Evolutionary conservation across 73 alveolate genomes (phyloP), one percentile per base, ranked within the genome.

Genomic region (Paramecium caudatum): DNA sequence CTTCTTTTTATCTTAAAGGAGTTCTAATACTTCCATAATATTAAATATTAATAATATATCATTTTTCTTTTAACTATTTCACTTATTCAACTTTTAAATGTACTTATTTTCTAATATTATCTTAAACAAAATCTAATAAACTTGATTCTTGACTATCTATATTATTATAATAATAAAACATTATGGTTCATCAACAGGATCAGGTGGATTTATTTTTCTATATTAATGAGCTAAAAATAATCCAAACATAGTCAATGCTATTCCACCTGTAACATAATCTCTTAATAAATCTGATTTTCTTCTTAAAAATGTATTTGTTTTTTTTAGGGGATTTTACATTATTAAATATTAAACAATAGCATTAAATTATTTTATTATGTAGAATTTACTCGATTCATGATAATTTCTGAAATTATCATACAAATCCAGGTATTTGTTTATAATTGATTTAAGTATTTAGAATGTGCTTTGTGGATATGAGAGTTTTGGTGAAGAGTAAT

Each of bases 111-210:
- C 78, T 50, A 2, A 50, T 21, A 1, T 10, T 50, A 9, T 50
- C 78, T 50, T 50, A 10, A 3, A 50, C 3, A 21, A 50, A 50
- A 50, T 50, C 78, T 3, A 50, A 3, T 16, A 50, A 1, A 12
- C 34, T 3, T 32, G 27, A 32, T 7, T 30, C 83, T 5, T 34
- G 21, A 13, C 50, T 30, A 65, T 65, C 33, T 10, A 30, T 4
- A 32, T 32, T 10, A 33, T 12, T 16, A 41, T 2, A 3, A 41
- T 6, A 12, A 21, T 15, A 41, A 8, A 0, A 41, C 45, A 0
- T 39, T n/a, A 4, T 36, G 46, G 69, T 45, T 74, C 88, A 36
- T 74, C 65, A 12, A 74, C 88, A 7, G 88, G 88, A 74, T 74
- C 88, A 3, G 88, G 88, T 4, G 46, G 88, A 74, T 41, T 74